These are phyloP conservation scores for Xylaria multiplex DNA, from an alignment of 2,329 filamentous ascomycete genomes.

Conservation along the genomic window DNA sequence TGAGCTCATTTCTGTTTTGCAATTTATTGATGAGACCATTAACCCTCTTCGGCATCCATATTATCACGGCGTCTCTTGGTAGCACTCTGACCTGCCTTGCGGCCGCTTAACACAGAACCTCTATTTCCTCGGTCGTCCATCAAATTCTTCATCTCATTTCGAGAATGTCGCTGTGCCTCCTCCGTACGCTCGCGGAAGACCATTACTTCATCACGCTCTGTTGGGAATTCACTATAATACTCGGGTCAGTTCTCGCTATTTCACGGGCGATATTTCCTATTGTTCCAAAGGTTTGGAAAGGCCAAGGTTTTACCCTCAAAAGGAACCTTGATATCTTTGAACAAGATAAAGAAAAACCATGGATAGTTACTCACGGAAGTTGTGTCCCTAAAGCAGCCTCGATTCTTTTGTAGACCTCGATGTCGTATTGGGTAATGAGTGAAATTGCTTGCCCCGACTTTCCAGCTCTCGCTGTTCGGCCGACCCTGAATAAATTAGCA, in stretches of 20 bases:
- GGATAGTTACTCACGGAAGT: slow-evolving; percentile 52
- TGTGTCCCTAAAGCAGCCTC: slow-evolving; percentile 85
- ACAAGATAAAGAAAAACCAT: not conserved
- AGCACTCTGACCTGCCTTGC: slow-evolving; percentile 53
- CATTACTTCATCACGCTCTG: slow-evolving; percentile 85
- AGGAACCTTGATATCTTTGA: not conserved
- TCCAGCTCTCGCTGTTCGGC: slow-evolving; percentile 86
- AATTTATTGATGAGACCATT: slow-evolving; percentile 25
- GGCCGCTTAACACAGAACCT: slow-evolving; percentile 58
- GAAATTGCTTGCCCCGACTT: slow-evolving; percentile 84
- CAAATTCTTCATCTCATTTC: slow-evolving; percentile 82
- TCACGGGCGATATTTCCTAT: not conserved
- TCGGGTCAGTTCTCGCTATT: not conserved
- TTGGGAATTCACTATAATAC: slow-evolving; percentile 65
- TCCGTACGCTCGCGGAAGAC: slow-evolving; percentile 80
- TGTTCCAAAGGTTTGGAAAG: not conserved
- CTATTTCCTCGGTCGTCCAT: slow-evolving; percentile 74
- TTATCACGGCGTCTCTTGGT: slow-evolving; percentile 60
- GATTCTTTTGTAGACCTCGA: slow-evolving; percentile 76
- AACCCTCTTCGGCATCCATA: slow-evolving; percentile 82
- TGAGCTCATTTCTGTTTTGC: not conserved
- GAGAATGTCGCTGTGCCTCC: slow-evolving; percentile 83
- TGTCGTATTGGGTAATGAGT: slow-evolving; percentile 86
- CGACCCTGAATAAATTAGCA: slow-evolving; percentile 80
- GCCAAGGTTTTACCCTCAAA: not conserved